phyloP scores from a whole-genome alignment of 2,329 filamentous ascomycete species.

The Xylariaceae sp. region DNA sequence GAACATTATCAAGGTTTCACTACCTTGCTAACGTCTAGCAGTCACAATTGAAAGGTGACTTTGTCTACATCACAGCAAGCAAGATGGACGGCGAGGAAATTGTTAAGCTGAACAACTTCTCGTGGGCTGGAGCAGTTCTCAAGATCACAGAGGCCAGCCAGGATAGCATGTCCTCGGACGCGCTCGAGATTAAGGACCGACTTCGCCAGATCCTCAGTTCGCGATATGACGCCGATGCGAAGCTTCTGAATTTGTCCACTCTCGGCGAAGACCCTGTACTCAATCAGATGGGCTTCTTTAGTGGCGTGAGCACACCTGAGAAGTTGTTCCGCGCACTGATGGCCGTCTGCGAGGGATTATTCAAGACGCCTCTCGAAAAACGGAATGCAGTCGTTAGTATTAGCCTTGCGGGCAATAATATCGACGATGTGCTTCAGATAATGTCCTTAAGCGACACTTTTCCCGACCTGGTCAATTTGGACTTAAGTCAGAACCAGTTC shows the following conservation, averaged over 20 bases:
- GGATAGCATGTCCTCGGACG: slow-evolving; percentile 50
- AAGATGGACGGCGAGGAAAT: slow-evolving; percentile 66
- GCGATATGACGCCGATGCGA: slow-evolving; percentile 72
- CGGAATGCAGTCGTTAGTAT: slow-evolving; percentile 80
- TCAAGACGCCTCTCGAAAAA: slow-evolving; percentile 72
- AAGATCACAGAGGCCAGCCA: slow-evolving; percentile 52
- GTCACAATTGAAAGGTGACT: slow-evolving; percentile 71
- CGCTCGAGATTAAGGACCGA: slow-evolving; percentile 66
- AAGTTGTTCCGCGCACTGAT: slow-evolving; percentile 95
- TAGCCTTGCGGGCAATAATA: slow-evolving; percentile 77
- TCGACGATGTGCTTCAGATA: slow-evolving; percentile 72
- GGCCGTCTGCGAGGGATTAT: slow-evolving; percentile 78
- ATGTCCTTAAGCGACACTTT: slow-evolving; percentile 77
- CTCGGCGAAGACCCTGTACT: slow-evolving; percentile 75
- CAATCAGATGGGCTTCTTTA: slow-evolving; percentile 74
- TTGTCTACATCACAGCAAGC: slow-evolving; percentile 67
- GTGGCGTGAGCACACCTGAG: slow-evolving; percentile 67
- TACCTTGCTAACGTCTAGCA: slow-evolving; percentile 70
- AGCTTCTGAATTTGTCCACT: slow-evolving; percentile 81
- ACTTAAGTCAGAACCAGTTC: slow-evolving; percentile 84
- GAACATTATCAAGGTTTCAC: slow-evolving; percentile 46
- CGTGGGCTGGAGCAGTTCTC: slow-evolving; percentile 67
- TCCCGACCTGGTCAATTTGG: slow-evolving; percentile 83
- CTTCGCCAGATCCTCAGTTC: slow-evolving; percentile 71
- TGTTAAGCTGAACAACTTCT: slow-evolving; percentile 68